Base-by-base conservation (phyloP, 352 stramenopile species). In the Thraustochytrium striatum region DNA sequence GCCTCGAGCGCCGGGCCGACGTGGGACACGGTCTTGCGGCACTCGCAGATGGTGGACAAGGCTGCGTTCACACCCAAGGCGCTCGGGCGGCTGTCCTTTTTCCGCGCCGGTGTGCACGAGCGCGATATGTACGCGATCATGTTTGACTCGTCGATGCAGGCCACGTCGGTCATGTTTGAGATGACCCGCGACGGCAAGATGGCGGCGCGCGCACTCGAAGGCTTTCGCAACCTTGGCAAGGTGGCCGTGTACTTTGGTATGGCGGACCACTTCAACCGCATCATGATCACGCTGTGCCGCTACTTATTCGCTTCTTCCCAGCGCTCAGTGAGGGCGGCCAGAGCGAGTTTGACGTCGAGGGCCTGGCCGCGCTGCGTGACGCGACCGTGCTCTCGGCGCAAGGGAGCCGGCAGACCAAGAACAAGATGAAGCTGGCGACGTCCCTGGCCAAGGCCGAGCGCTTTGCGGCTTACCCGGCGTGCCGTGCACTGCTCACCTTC, bases 111-210 rank as follows among this genome's bases (percentile, higher is more conserved):
- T 57, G 69, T 82, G 53, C 78, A 84, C 72, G 52, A 83, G 70
- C 69, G 79, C 61, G 38, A 83, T 2, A 99, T 99, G 96, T 99
- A 99, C 83, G 94, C 98, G 87, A 97, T 98, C 0, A 92, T 97
- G 0, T 99, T 96, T 95, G 95, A 95, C 39, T 93, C 95, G 50
- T 85, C 98, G 35, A 88, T 99, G 59, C 95, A 93, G 57, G 94
- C 92, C 52, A 94, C 98, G 58, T 98, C 93, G 1, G 93, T 98
- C 81, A 95, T 98, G 39, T 92, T 98, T 30, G 93, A 98, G 85
- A 93, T 87, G 70, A 93, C 90, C 1, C 91, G 97, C 21, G 91
- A 97, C 32, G 87, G 92, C n/a, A 90, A 93, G 9, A 94, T 90
- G 57, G 97, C 98, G 58, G 87, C 93, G 68, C 85, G 98, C 11